A percentile compares a stretch with the other conserved stretches of the same genome.
Conservation (phyloP, 306 rosid species). For the Prunus dulcis region DNA sequence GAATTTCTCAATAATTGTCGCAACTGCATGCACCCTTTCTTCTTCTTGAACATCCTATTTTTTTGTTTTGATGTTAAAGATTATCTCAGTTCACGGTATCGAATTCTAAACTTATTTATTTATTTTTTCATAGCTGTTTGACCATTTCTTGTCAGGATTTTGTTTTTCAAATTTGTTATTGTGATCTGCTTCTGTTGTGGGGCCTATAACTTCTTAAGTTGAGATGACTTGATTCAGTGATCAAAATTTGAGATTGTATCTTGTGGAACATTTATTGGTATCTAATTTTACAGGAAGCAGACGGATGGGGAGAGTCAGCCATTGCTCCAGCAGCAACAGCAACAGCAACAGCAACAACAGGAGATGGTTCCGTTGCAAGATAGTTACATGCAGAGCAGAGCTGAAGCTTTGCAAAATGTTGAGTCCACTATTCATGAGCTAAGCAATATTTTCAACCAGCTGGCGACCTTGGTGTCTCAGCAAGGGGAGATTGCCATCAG, state of each 20-base stretch:
- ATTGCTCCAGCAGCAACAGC: constrained; percentile 54
- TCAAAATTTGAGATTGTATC: background rate
- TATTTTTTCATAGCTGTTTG: background rate
- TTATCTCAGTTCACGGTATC: background rate
- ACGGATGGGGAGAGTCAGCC: constrained; percentile 88
- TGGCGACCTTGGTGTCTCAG: constrained; percentile 93
- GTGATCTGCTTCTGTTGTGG: background rate
- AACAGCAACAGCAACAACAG: constrained; percentile 63
- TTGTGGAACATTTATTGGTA: constrained; percentile 3
- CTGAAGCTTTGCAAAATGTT: constrained; percentile 96
- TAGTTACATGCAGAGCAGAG: constrained; percentile 94
- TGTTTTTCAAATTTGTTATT: background rate
- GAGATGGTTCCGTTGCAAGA: constrained; percentile 88
- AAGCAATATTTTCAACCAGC: constrained; percentile 88
- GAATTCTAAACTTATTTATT: background rate
- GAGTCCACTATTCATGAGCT: constrained; percentile 98
- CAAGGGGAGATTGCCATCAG: constrained; percentile 98
- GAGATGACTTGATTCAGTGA: constrained; percentile 3
- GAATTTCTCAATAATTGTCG: background rate
- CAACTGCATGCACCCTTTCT: background rate
- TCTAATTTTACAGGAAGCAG: constrained; percentile 58
- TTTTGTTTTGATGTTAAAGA: background rate
- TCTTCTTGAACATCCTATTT: background rate
- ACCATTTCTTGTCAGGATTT: background rate
- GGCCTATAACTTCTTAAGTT: background rate